These are phyloP conservation scores for Kalanchoe fedtschenkoi DNA, from an alignment of 164 flowering plant genomes.

Conservation along the genomic window DNA sequence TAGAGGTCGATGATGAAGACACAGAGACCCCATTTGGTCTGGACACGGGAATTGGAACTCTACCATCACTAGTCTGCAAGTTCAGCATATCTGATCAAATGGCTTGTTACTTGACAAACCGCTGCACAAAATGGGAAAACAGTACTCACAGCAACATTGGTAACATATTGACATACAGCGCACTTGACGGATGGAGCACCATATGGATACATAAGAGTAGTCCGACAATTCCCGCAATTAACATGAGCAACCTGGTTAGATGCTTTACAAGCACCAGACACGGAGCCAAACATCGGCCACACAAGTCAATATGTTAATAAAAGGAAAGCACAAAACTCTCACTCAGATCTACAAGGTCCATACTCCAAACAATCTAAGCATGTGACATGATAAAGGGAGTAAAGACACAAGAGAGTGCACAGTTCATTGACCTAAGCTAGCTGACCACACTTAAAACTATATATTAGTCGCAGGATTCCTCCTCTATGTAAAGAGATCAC, in stretches of 20 bases:
- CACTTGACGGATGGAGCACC: slow-evolving; percentile 95
- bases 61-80: slow-evolving; percentile 39
- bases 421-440: neutral
- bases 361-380: neutral
- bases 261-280: slow-evolving; percentile 21
- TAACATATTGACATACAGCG: slow-evolving; percentile 73
- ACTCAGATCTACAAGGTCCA: neutral
- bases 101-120: neutral
- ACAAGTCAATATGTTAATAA: slow-evolving; percentile 2
- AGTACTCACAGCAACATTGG: slow-evolving; percentile 57
- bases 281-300: slow-evolving; percentile 7
- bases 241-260: slow-evolving; percentile 60
- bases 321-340: neutral
- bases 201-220: slow-evolving; percentile 77
- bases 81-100: neutral
- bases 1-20: slow-evolving; percentile 35
- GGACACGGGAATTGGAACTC: slow-evolving; percentile 49
- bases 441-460: neutral
- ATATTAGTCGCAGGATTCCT: neutral
- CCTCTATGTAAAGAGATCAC: neutral
- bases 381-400: neutral
- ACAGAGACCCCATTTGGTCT: slow-evolving; percentile 43
- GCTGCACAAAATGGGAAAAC: neutral
- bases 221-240: slow-evolving; percentile 77
- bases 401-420: too few relatives aligned